phyloP scores from a whole-genome alignment of 176 grass and related monocot species.

The Juncus inflexus region DNA sequence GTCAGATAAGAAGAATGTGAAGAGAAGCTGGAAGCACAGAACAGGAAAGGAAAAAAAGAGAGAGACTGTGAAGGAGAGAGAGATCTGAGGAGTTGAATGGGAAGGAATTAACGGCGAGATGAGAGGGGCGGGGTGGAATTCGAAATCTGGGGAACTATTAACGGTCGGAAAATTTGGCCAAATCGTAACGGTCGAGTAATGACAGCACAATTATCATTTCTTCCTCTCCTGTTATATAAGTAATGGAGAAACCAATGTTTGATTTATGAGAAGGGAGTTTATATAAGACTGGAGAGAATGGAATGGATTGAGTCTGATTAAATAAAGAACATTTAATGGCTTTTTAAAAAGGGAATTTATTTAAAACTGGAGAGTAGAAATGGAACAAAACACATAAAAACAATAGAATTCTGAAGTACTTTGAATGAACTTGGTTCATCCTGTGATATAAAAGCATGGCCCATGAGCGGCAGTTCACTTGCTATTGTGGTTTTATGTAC shows the following conservation, averaged over 20 bases:
- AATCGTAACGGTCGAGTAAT: conserved; percentile 40
- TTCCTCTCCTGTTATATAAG: background rate
- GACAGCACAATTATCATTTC: background rate
- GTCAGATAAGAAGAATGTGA: conserved; percentile 15
- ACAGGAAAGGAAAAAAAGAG: conserved; percentile 10
- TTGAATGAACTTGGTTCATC: too few relatives aligned
- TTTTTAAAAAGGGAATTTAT: background rate
- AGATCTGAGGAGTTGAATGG: conserved; percentile 31
- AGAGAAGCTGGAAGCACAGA: conserved; percentile 1
- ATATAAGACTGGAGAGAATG: background rate
- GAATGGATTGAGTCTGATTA: background rate
- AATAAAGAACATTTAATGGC: background rate
- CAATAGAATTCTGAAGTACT: too few relatives aligned
- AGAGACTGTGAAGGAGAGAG: background rate
- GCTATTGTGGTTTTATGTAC: too few relatives aligned
- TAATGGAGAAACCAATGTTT: background rate
- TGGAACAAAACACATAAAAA: background rate
- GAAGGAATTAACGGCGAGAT: conserved; percentile 31
- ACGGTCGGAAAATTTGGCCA: conserved; percentile 42
- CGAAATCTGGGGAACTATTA: conserved; percentile 13
- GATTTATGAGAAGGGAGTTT: background rate
- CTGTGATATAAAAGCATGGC: too few relatives aligned
- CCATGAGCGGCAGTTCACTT: too few relatives aligned
- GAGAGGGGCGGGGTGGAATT: conserved; percentile 30
- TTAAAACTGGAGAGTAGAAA: background rate